Evolutionary conservation across 2,329 filamentous ascomycete genomes (phyloP), one percentile per base, ranked within the genome.

Genomic region (Lomentospora prolificans): DNA sequence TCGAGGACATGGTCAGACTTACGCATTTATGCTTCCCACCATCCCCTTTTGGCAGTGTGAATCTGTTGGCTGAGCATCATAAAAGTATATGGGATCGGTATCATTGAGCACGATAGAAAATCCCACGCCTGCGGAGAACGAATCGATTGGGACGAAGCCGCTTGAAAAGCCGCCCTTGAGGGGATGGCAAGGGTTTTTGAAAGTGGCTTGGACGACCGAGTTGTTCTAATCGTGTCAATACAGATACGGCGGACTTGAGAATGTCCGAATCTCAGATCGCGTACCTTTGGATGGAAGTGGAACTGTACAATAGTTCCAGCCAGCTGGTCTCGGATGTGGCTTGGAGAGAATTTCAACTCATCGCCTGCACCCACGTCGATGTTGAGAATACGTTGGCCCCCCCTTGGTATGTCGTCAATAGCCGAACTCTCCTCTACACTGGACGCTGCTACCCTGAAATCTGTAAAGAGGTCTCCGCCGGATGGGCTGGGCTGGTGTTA

Each of bases 21-120:
- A 57, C 55, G 69, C 68, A 61, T 79, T 79, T 59, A 78, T 72
- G 41, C 72, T 69, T 55, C 73, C 72, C 17, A 73, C 69, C 75
- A 78, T 78, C 36, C 75, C 75, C 2, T 62, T 60, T 50, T 71
- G 68, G 59, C 69, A 71, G 57, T 70, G 68, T 2, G 62, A 64
- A 25, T 64, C 64, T 4, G 56, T 61, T 0, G 64, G 64, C 57
- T 70, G 68, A 19, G 64, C 69, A 58, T 69, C 69, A 62, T 71
- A 71, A 59, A 70, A 72, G 67, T 67, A 70, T 44, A 70, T 60
- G 2, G 69, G 69, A 36, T 67, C 66, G 9, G 60, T 60, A 56
- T 70, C 65, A 2, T 61, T 60, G 6, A 70, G 55, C 3, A 61
- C 60, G 7, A 69, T 61, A 17, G 69, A 63, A 46, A 70, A 72